Percentiles rank a stretch among this genome's conserved stretches.
Evolutionary conservation across 805 yeast species (phyloP).

Genomic region (Helenozyma baotianmanensis): DNA sequence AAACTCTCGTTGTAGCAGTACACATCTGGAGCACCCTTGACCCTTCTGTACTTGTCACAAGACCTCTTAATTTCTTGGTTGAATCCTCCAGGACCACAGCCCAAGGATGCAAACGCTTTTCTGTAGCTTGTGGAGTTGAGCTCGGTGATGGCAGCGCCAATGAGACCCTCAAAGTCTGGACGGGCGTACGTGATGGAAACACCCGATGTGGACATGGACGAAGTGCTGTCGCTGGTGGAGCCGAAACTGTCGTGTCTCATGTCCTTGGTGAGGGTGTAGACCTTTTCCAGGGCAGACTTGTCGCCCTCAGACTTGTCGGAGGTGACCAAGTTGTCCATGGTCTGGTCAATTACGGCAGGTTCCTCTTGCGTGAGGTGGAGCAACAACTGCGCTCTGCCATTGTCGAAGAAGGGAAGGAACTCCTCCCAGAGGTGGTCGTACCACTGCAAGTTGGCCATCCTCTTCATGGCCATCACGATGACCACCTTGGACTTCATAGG

Average conservation of each 20-base stretch:
- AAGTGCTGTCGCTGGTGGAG: neutral
- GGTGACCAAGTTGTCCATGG: too few relatives aligned
- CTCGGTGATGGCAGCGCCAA: conserved; percentile 13
- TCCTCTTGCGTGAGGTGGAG: conserved; percentile 26
- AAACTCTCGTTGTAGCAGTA: conserved; percentile 37
- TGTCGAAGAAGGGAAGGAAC: conserved; percentile 20
- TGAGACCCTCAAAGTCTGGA: conserved; percentile 16
- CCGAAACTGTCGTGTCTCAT: neutral
- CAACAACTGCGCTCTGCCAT: conserved; percentile 22
- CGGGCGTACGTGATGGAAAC: conserved; percentile 11
- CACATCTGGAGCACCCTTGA: conserved; percentile 32
- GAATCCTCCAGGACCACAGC: conserved; percentile 39
- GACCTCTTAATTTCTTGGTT: conserved; percentile 23
- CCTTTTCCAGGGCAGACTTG: conserved; percentile 3
- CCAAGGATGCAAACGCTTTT: conserved; percentile 33
- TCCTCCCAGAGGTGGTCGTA: conserved; percentile 29
- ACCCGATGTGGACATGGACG: neutral
- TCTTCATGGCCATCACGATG: conserved; percentile 31
- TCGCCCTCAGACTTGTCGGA: conserved; percentile 4
- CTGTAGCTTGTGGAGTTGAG: conserved; percentile 11
- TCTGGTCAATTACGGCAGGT: too few relatives aligned
- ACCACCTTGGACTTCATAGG: conserved; percentile 23
- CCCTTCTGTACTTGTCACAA: conserved; percentile 26
- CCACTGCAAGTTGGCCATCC: conserved; percentile 29
- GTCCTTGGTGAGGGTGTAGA: too few relatives aligned